Base-by-base conservation (phyloP, 768 basidiomycete genomes). In the Filobasidium wieringae region DNA sequence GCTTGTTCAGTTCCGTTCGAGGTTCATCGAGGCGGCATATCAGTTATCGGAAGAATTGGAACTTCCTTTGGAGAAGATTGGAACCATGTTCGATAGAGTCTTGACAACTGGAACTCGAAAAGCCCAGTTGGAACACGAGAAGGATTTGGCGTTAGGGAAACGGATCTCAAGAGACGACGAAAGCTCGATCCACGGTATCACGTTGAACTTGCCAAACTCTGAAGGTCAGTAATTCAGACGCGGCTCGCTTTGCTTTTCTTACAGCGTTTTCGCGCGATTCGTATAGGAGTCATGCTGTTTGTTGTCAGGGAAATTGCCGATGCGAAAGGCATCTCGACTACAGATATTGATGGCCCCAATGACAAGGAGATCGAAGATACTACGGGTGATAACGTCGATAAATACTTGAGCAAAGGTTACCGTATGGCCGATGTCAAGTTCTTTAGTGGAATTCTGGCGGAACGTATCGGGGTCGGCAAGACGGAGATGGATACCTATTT, bases 391-490 rank as follows among this genome's bases (percentile, higher is more conserved):
- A 66, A 64, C 7, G 63, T 71, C 26, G 72, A 72, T 19, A 62
- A 63, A 47, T 75, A 73, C 49, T 58, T 66, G 17, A 54, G 66
- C 9, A 61, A 65, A 40, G 74, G 74, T 31, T 75, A 70, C 57
- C 70, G 74, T 31, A 58, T 74, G 51, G 68, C 71, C 51, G 74
- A 75, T 27, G 70, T 69, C 29, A 63, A 65, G 40, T 73, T 71
- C 64, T 72, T 73, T 56, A 65, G 69, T 19, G 60, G 64, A 19
- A 63, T 70, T 14, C 58, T 74, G 27, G 66, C 71, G 7, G 68
- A 70, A 37, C 58, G 67, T 30, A 59, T 75, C 43, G 68, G 73
- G n/a, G 70, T 74, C 7, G 47, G 58, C 37, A 68, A 66, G 58
- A 41, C 53, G 15, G 73, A 73, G 47, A 68, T 72, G 69, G 72